Percentiles rank a stretch among this genome's conserved stretches.
These are phyloP conservation scores for Aspergillus melleus DNA, from an alignment of 2,329 filamentous ascomycete genomes.

Conservation along the genomic window DNA sequence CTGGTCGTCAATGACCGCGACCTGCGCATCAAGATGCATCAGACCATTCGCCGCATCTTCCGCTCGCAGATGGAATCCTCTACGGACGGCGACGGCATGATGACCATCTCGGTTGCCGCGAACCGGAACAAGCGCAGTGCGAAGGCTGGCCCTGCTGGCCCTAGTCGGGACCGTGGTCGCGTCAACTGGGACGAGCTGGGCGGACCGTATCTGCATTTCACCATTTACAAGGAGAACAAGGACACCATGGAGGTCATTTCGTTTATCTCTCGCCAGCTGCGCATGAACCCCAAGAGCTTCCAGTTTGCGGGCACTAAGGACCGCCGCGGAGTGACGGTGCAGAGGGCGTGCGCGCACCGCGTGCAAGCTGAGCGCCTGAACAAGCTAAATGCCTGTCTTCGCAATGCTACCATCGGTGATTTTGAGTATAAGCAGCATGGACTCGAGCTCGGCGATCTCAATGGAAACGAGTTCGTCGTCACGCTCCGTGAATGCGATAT, in stretches of 20 bases:
- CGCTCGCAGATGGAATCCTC: constrained; percentile 72
- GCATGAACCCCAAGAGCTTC: constrained; percentile 67
- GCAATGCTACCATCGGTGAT: constrained; percentile 70
- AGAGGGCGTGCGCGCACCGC: constrained; percentile 70
- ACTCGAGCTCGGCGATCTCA: constrained; percentile 78
- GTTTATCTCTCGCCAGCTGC: constrained; percentile 72
- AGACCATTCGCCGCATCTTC: constrained; percentile 74
- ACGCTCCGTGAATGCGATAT: constrained; percentile 83
- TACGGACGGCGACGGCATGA: constrained; percentile 69
- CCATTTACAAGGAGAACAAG: constrained; percentile 93
- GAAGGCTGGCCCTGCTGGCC: constrained; percentile 22
- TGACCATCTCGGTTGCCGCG: constrained; percentile 55
- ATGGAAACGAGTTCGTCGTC: constrained; percentile 90
- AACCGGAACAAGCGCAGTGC: constrained; percentile 35
- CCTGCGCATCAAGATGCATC: constrained; percentile 63
- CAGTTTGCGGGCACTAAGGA: constrained; percentile 91
- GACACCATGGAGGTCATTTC: constrained; percentile 91
- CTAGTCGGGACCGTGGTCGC: constrained; percentile 40
- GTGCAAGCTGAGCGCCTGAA: constrained; percentile 64
- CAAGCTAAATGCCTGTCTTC: constrained; percentile 60
- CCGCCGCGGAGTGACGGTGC: constrained; percentile 79
- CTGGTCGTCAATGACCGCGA: constrained; percentile 61
- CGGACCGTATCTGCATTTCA: constrained; percentile 87
- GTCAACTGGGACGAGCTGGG: constrained; percentile 64
- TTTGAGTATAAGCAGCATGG: constrained; percentile 73